A percentile compares a stretch with the other conserved stretches of the same genome.
Evolutionary conservation across 2,329 filamentous ascomycete species (phyloP).

Genomic region (Alternaria brassicicola): DNA sequence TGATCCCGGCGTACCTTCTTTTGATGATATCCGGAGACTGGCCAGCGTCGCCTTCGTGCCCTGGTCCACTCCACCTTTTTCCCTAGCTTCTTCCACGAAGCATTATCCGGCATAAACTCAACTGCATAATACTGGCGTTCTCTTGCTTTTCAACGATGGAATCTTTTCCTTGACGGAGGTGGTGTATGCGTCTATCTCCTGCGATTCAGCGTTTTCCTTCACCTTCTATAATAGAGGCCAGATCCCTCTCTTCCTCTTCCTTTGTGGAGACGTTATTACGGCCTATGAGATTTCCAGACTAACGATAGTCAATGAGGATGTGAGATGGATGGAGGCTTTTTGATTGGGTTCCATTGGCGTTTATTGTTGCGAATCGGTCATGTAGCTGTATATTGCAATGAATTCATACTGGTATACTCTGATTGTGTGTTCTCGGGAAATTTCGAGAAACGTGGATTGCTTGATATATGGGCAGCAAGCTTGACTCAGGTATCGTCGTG

Average conservation of each 20-base stretch:
- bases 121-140: slow-evolving; percentile 43
- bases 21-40: slow-evolving; percentile 31
- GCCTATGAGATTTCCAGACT: slow-evolving; percentile 34
- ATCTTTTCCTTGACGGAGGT: slow-evolving; percentile 8
- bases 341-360: slow-evolving; percentile 8
- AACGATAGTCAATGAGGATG: slow-evolving; percentile 27
- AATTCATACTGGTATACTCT: slow-evolving; percentile 6
- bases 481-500: not conserved
- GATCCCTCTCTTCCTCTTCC: slow-evolving; percentile 13
- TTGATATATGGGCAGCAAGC: not conserved
- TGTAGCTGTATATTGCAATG: not conserved
- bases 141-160: slow-evolving; percentile 9
- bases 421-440: not conserved
- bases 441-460: not conserved
- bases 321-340: slow-evolving; percentile 7
- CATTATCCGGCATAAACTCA: slow-evolving; percentile 27
- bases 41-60: not conserved
- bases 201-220: slow-evolving; percentile 41
- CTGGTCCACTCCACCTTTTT: slow-evolving; percentile 12
- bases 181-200: slow-evolving; percentile 22
- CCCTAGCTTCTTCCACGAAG: slow-evolving; percentile 20
- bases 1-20: slow-evolving; percentile 13
- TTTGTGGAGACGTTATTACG: slow-evolving; percentile 21
- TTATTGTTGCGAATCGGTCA: slow-evolving; percentile 5
- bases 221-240: slow-evolving; percentile 25